Evolutionary conservation across 1,284 basidiomycete species (phyloP).

Genomic region (Ceratorhiza oryzae-sativae): DNA sequence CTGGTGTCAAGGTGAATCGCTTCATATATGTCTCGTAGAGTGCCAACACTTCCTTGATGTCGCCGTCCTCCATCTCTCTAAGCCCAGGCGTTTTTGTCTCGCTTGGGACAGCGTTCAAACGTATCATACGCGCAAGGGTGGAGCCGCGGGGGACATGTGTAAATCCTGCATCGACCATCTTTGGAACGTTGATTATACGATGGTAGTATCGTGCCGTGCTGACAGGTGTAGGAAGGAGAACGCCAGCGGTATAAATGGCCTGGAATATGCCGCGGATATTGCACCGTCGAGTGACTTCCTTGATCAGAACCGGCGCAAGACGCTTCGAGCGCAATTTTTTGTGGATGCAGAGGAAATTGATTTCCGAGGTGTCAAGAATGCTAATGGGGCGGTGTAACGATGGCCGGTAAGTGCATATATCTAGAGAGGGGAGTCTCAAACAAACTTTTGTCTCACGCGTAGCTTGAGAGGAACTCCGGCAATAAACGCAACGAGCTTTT

Average conservation of each 20-base stretch:
- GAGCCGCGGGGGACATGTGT: constrained; percentile 83
- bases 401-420: neutral
- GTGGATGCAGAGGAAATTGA: constrained; percentile 98
- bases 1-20: constrained; percentile 84
- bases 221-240: constrained; percentile 89
- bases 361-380: constrained; percentile 78
- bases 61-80: constrained; percentile 86
- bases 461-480: constrained; percentile 90
- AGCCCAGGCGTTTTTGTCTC: constrained; percentile 58
- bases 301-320: constrained; percentile 95
- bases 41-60: constrained; percentile 75
- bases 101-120: constrained; percentile 70
- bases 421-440: constrained; percentile 39
- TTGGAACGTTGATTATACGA: constrained; percentile 89
- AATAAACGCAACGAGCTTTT: constrained; percentile 98
- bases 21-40: constrained; percentile 85
- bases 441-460: constrained; percentile 81
- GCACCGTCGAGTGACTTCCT: constrained; percentile 95
- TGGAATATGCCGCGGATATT: constrained; percentile 93
- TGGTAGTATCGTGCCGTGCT: constrained; percentile 83
- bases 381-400: constrained; percentile 53
- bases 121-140: constrained; percentile 87
- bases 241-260: constrained; percentile 95
- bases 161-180: constrained; percentile 92
- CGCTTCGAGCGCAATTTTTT: constrained; percentile 97